Evolutionary conservation across 805 yeast species (phyloP).

Genomic region (Tetrapisispora namnaoensis): DNA sequence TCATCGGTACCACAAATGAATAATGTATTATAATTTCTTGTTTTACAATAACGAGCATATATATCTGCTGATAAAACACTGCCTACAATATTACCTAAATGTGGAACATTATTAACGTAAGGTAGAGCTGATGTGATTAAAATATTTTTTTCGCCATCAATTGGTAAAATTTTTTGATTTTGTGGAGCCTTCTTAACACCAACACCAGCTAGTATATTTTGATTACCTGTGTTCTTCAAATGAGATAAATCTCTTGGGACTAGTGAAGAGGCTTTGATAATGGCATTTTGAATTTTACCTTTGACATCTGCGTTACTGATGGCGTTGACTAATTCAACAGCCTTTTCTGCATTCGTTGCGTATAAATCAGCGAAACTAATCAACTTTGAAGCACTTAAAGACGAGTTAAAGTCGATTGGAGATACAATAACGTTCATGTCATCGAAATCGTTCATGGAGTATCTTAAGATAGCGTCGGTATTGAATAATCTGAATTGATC

Average conservation of each 20-base stretch:
- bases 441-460: slow-evolving; percentile 42
- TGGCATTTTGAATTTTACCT: slow-evolving; percentile 29
- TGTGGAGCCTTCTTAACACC: slow-evolving; percentile 15
- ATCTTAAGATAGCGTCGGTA: slow-evolving; percentile 62
- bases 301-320: slow-evolving; percentile 3
- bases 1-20: slow-evolving; percentile 97
- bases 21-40: slow-evolving; percentile 78
- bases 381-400: slow-evolving; percentile 41
- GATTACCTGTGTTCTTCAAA: slow-evolving; percentile 35
- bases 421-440: slow-evolving; percentile 27
- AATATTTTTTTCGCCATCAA: slow-evolving; percentile 63
- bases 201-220: slow-evolving; percentile 21
- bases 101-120: slow-evolving; percentile 97
- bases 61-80: slow-evolving; percentile 92
- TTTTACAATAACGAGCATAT: slow-evolving; percentile 80
- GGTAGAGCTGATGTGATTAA: slow-evolving; percentile 94
- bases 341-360: slow-evolving; percentile 29
- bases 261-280: slow-evolving; percentile 36
- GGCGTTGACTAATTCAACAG: neutral
- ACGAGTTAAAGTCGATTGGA: slow-evolving; percentile 19
- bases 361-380: slow-evolving; percentile 51
- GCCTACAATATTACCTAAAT: slow-evolving; percentile 93
- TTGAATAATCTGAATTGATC: slow-evolving; percentile 41
- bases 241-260: slow-evolving; percentile 21
- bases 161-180: slow-evolving; percentile 47